phyloP scores from a whole-genome alignment of 1,284 basidiomycete genomes.

The Porodaedalea pini region DNA sequence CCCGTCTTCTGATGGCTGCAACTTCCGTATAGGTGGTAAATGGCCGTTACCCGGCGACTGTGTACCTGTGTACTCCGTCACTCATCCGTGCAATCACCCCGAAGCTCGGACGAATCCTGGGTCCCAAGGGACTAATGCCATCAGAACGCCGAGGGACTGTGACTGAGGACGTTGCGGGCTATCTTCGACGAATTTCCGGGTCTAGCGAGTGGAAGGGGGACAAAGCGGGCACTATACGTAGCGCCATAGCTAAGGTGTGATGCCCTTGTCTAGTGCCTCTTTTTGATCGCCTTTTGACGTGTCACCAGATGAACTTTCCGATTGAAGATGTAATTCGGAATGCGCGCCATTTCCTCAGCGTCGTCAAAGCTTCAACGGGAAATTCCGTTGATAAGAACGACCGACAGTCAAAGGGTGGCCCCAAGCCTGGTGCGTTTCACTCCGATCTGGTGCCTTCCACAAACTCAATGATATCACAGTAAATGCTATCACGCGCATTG shows the following conservation, averaged over 20 bases:
- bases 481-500: slow-evolving; percentile 67
- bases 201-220: slow-evolving; percentile 93
- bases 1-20: slow-evolving; percentile 7
- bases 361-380: slow-evolving; percentile 75
- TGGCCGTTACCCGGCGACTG: slow-evolving; percentile 70
- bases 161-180: slow-evolving; percentile 79
- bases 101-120: slow-evolving; percentile 83
- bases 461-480: slow-evolving; percentile 38
- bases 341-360: slow-evolving; percentile 71
- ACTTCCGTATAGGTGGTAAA: slow-evolving; percentile 51
- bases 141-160: slow-evolving; percentile 93
- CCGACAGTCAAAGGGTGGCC: slow-evolving; percentile 29
- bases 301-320: slow-evolving; percentile 67
- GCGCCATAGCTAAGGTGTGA: slow-evolving; percentile 68
- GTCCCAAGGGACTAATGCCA: slow-evolving; percentile 95
- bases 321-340: slow-evolving; percentile 77
- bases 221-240: slow-evolving; percentile 79
- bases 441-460: slow-evolving; percentile 1
- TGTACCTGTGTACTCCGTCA: slow-evolving; percentile 79
- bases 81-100: slow-evolving; percentile 79
- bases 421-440: slow-evolving; percentile 10
- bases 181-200: slow-evolving; percentile 77
- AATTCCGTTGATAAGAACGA: slow-evolving; percentile 47
- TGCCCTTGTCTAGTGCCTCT: slow-evolving; percentile 7
- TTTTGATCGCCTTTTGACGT: slow-evolving; percentile 3